Conservation (phyloP, 2,329 filamentous ascomycete species). For the Xylariaceae sp. region DNA sequence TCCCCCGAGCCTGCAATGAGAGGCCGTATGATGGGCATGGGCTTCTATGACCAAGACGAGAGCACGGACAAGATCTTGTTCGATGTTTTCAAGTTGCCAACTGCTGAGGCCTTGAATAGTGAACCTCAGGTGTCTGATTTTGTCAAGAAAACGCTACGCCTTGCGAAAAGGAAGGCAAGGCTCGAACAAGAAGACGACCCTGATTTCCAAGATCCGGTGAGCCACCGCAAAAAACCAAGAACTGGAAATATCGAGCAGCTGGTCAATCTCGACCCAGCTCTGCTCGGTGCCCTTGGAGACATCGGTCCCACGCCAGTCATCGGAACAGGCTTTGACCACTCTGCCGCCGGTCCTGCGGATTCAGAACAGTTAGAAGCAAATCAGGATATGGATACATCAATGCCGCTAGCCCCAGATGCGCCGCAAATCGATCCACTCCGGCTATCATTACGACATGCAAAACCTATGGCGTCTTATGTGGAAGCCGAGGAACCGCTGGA, state of each 20-base stretch:
- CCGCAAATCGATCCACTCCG: conserved; percentile 40
- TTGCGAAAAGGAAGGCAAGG: conserved; percentile 48
- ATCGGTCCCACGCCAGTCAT: conserved; percentile 21
- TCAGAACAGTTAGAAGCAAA: conserved; percentile 14
- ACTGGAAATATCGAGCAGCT: conserved; percentile 33
- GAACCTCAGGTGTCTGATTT: conserved; percentile 49
- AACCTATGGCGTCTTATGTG: conserved; percentile 46
- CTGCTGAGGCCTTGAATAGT: conserved; percentile 38
- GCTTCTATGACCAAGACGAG: conserved; percentile 56
- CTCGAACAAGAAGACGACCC: conserved; percentile 50
- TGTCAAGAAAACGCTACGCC: conserved; percentile 49
- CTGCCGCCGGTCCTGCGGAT: conserved; percentile 7
- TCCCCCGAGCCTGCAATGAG: conserved; percentile 45
- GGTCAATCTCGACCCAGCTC: conserved; percentile 49
- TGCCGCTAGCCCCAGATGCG: conserved; percentile 18
- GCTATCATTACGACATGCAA: conserved; percentile 47
- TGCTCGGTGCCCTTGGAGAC: conserved; percentile 36
- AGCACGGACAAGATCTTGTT: conserved; percentile 54
- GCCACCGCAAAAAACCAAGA: conserved; percentile 40
- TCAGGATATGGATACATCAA: conserved; percentile 16
- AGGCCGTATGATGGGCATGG: conserved; percentile 52
- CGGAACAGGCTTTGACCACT: conserved; percentile 10
- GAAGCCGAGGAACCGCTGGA: conserved; percentile 43
- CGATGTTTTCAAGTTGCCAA: conserved; percentile 51
- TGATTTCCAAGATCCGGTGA: conserved; percentile 44